Evolutionary conservation across 331 rosid genomes (phyloP), one percentile per base, ranked within the genome.

Genomic region (Quercus lobata): DNA sequence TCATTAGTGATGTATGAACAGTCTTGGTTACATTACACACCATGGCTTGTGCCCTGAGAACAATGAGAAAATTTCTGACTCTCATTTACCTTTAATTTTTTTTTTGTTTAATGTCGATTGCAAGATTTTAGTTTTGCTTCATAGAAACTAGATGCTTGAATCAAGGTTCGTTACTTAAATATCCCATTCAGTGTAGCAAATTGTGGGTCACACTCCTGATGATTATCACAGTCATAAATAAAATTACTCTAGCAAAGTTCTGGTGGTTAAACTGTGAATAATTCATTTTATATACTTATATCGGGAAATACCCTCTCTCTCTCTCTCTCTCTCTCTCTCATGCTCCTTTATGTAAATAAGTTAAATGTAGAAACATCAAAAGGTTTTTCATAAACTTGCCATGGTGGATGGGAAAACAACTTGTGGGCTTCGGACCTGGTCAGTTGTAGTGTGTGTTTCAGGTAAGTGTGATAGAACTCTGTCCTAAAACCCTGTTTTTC

Each of bases 161-260:
- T 29, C 63, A 53, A 61, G 71, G 69, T 73, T 72, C 68, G 34
- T 69, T 55, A 12, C 76, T 63, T 54, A n/a, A 73, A 75, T 83
- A 58, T 17, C 74, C 58, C 73, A 71, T 25, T 53, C 61, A 18
- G 18, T 52, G 73, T 72, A 76, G 82, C 77, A 34, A 35, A 24
- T 66, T 7, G 30, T 44, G 72, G 46, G 56, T 68, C 52, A 69
- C 62, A 53, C 17, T 24, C 25, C 57, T 54, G 75, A 53, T 63
- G 69, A 70, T 44, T 27, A 78, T 62, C 52, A 85, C 65, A 60
- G 49, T 80, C 84, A 21, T 60, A 3, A 41, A 37, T 58, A 78
- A 78, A 70, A 71, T 69, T 60, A 56, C 84, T 22, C 71, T 66
- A 69, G 78, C 79, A 75, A 80, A 85, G n/a, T 79, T 72, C 56